Percentiles rank a stretch among this genome's conserved stretches.
phyloP scores from a whole-genome alignment of 2,329 filamentous ascomycete species.

The Hymenoscyphus salicellus region DNA sequence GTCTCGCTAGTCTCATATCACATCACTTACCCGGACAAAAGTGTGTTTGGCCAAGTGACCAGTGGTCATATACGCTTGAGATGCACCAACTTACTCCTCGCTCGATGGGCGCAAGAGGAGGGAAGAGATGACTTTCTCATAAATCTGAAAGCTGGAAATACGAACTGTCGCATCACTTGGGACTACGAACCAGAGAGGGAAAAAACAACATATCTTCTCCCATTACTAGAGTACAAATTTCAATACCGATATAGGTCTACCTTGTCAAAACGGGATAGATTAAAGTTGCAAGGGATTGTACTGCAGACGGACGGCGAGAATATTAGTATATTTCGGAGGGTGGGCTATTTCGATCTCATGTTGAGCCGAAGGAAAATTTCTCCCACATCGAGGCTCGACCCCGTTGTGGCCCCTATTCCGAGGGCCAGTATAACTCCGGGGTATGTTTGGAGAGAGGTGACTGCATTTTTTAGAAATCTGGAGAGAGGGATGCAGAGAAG shows the following conservation, averaged over 20 bases:
- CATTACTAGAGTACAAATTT: neutral
- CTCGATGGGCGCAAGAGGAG: neutral
- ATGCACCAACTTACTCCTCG: neutral
- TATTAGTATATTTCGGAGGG: neutral
- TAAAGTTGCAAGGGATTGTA: neutral
- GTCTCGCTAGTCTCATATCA: neutral
- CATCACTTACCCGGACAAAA: neutral
- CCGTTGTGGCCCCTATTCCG: neutral
- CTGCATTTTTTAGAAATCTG: neutral
- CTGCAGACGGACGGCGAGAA: neutral
- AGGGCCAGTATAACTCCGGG: neutral
- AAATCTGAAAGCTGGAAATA: neutral
- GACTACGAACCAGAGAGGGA: neutral
- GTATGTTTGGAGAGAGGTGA: neutral
- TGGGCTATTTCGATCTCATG: neutral
- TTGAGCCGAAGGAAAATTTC: neutral
- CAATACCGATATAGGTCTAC: neutral
- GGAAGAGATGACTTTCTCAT: neutral
- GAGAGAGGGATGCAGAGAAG: neutral
- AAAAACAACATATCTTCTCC: neutral
- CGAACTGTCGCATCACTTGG: neutral
- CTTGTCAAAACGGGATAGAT: neutral
- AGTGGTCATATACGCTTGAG: neutral
- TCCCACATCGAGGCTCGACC: neutral
- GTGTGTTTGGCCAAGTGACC: neutral